Percentiles rank a stretch among this genome's conserved stretches.
Conservation (phyloP, 306 rosid genomes). For the Lathyrus aphaca region DNA sequence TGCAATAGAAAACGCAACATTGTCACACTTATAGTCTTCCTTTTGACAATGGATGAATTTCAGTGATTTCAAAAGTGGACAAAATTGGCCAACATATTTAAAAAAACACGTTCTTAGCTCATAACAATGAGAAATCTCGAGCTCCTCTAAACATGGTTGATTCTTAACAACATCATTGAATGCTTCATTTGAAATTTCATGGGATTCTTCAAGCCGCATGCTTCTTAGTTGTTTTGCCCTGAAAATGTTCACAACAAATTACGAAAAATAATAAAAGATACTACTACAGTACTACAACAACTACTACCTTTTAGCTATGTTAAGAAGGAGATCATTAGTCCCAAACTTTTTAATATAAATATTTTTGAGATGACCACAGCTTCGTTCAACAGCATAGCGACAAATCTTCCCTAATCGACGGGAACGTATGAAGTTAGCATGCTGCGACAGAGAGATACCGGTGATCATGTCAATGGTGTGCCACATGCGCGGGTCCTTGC, state of each 20-base stretch:
- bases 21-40: background rate
- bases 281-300: too few species aligned
- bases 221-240: background rate
- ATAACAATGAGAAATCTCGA: background rate
- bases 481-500: background rate
- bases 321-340: background rate
- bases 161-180: background rate
- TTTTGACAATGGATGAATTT: too few species aligned
- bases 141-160: background rate
- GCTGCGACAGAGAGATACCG: too few species aligned
- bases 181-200: background rate
- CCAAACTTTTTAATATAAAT: too few species aligned
- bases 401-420: background rate
- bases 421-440: fast-evolving
- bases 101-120: too few species aligned
- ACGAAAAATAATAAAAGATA: too few species aligned
- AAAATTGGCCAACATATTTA: background rate
- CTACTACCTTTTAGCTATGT: background rate
- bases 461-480: background rate
- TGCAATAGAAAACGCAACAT: background rate
- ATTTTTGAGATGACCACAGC: background rate
- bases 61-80: background rate
- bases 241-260: too few species aligned
- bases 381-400: background rate
- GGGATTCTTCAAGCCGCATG: background rate